phyloP scores from a whole-genome alignment of 768 basidiomycete genomes.

The Pseudohyphozyma bogoriensis region DNA sequence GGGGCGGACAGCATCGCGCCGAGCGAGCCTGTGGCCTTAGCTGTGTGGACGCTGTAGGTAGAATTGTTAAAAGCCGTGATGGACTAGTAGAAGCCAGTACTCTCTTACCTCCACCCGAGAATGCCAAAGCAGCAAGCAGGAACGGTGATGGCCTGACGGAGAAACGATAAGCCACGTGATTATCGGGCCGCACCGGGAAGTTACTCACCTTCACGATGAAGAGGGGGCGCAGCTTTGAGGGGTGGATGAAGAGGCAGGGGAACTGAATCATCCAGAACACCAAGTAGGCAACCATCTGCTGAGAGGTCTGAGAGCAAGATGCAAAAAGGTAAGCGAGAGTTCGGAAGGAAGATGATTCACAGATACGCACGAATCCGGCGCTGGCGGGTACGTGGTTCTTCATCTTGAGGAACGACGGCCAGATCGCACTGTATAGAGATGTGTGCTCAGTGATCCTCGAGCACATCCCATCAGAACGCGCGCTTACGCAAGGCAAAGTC shows the following conservation, averaged over 20 bases:
- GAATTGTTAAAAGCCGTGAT: too few species aligned
- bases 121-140: constrained; percentile 34
- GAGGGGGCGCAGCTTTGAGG: constrained; percentile 16
- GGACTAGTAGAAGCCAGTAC: too few species aligned
- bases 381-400: constrained; percentile 54
- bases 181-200: neutral
- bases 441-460: too few species aligned
- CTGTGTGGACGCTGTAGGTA: constrained; percentile 26
- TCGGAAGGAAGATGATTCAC: too few species aligned
- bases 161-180: neutral
- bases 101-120: constrained; percentile 36
- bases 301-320: too few species aligned
- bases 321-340: too few species aligned
- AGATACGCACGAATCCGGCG: too few species aligned
- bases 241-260: constrained; percentile 46
- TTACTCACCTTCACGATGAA: constrained; percentile 24
- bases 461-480: too few species aligned
- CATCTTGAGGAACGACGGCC: constrained; percentile 58
- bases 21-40: neutral
- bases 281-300: constrained; percentile 67
- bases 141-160: constrained; percentile 31
- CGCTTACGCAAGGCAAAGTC: too few species aligned
- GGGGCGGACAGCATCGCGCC: constrained; percentile 37
- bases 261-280: constrained; percentile 69
- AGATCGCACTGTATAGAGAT: constrained; percentile 54